Conservation (phyloP, 2,329 filamentous ascomycete genomes). For the Dactylellina cionopaga region DNA sequence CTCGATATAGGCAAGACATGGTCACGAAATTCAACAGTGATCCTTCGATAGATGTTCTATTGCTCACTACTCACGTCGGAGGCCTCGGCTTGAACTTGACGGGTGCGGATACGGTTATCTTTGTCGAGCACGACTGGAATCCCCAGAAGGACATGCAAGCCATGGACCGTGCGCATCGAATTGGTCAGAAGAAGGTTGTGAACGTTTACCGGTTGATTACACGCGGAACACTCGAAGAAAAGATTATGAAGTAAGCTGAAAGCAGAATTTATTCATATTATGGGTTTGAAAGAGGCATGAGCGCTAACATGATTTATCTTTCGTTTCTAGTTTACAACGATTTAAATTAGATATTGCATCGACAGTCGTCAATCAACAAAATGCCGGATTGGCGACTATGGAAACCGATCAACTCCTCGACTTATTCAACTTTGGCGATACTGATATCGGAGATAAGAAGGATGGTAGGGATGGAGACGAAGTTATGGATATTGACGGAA, state of each 20-base stretch:
- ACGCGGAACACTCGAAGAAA: constrained; percentile 94
- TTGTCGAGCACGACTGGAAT: constrained; percentile 99
- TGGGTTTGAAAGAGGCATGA: background rate
- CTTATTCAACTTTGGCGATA: constrained; percentile 89
- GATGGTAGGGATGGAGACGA: constrained; percentile 74
- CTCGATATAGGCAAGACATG: constrained; percentile 92
- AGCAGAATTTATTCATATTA: background rate
- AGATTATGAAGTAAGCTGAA: constrained; percentile 83
- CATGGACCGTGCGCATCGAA: constrained; percentile 98
- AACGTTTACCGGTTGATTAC: constrained; percentile 98
- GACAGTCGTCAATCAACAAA: constrained; percentile 98
- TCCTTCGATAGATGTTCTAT: constrained; percentile 91
- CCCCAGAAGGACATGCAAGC: constrained; percentile 98
- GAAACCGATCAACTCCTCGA: constrained; percentile 98
- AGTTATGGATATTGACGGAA: constrained; percentile 92
- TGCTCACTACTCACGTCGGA: constrained; percentile 94
- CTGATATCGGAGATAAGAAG: constrained; percentile 70
- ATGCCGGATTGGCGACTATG: constrained; percentile 93
- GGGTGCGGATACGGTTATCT: constrained; percentile 97
- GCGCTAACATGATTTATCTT: constrained; percentile 27
- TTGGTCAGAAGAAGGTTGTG: constrained; percentile 99
- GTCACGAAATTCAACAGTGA: constrained; percentile 99
- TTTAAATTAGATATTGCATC: constrained; percentile 99
- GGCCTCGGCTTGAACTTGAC: constrained; percentile 94
- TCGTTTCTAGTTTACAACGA: constrained; percentile 77